phyloP scores from a whole-genome alignment of 2,329 filamentous ascomycete genomes.

The Xylaria multiplex region DNA sequence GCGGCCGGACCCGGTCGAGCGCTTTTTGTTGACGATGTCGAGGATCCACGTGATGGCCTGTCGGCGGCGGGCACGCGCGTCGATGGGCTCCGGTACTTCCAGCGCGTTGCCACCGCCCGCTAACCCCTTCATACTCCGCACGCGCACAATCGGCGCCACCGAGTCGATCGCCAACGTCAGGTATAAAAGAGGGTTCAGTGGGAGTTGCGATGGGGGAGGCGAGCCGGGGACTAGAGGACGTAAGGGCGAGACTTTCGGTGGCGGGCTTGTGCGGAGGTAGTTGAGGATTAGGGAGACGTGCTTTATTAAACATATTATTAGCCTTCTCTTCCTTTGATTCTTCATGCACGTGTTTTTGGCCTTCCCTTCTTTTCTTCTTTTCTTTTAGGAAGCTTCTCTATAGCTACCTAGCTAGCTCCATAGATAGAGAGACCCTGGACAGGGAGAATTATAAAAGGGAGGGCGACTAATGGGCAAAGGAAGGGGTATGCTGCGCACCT shows the following conservation, averaged over 20 bases:
- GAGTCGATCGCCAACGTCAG: constrained; percentile 92
- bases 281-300: constrained; percentile 87
- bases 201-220: constrained; percentile 81
- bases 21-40: constrained; percentile 81
- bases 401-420: not conserved
- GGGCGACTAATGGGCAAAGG: not conserved
- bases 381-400: not conserved
- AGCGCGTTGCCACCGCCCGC: constrained; percentile 87
- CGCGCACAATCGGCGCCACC: constrained; percentile 85
- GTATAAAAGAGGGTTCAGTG: constrained; percentile 89
- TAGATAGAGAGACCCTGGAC: not conserved
- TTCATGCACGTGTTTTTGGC: not conserved
- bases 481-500: constrained; percentile 60
- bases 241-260: constrained; percentile 77
- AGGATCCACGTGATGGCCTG: constrained; percentile 90
- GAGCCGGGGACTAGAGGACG: constrained; percentile 79
- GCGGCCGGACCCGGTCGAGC: constrained; percentile 75
- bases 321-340: constrained; percentile 1
- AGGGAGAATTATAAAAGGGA: not conserved
- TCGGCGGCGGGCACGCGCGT: constrained; percentile 78
- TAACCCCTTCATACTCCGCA: constrained; percentile 78
- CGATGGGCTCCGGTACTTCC: constrained; percentile 82
- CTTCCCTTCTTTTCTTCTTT: not conserved
- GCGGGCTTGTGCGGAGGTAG: constrained; percentile 82
- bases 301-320: constrained; percentile 55